These are phyloP conservation scores for Sisymbrium altissimum DNA, from an alignment of 345 rosid genomes.

Conservation along the genomic window DNA sequence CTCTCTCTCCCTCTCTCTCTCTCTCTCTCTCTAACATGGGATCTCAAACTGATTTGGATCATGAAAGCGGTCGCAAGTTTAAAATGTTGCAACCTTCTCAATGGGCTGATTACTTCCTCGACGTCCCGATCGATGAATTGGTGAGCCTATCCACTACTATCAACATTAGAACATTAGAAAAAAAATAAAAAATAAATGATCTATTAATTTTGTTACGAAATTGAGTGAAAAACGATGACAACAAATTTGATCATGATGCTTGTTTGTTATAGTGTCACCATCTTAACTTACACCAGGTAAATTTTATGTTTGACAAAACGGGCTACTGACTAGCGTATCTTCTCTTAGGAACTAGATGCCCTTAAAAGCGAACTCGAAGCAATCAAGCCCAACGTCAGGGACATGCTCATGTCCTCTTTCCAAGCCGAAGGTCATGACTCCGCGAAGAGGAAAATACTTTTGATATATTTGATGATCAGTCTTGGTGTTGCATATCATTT, in stretches of 20 bases:
- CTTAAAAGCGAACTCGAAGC: neutral
- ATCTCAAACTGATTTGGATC: neutral
- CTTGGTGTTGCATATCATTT: constrained; percentile 8
- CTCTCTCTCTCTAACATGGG: neutral
- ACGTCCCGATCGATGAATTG: neutral
- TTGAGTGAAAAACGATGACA: neutral
- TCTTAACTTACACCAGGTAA: neutral
- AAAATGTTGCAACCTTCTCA: neutral
- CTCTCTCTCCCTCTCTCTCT: no score
- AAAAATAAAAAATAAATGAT: neutral
- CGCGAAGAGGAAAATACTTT: neutral
- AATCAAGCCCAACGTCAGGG: neutral
- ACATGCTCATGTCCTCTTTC: neutral
- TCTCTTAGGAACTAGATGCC: neutral
- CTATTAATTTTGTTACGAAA: neutral
- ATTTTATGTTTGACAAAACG: neutral
- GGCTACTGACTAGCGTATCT: neutral
- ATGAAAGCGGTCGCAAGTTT: neutral
- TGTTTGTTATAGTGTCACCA: neutral
- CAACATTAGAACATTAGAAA: neutral
- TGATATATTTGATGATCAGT: neutral
- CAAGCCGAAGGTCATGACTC: neutral
- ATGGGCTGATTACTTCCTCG: neutral
- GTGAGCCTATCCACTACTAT: neutral
- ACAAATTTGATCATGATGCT: no score